Percentiles rank a stretch among this genome's conserved stretches.
These are phyloP conservation scores for Sorghum bicolor DNA, from an alignment of 176 grass and related monocot genomes.

Conservation along the genomic window DNA sequence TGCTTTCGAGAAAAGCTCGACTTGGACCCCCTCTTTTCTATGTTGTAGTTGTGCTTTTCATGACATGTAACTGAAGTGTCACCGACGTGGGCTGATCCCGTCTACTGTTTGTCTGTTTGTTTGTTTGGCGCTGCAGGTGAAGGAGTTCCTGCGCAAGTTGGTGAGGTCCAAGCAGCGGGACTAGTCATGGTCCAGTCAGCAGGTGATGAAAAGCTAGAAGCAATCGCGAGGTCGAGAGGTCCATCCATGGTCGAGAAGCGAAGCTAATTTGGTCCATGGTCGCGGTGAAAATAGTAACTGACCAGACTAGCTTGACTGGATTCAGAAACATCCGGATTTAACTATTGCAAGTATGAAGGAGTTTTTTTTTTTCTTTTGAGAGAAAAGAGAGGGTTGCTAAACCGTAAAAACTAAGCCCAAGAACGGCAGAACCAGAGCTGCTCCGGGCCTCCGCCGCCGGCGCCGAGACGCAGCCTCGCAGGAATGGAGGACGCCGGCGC, in stretches of 20 bases:
- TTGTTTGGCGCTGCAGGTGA: background rate
- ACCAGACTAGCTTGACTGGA: background rate
- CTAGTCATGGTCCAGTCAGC: background rate
- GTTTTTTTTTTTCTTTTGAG: no score
- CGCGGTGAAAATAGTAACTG: background rate
- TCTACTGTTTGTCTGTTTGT: background rate
- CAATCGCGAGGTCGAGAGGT: background rate
- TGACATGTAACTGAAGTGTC: background rate
- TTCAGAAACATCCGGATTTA: background rate
- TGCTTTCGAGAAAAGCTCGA: background rate
- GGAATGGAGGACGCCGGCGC: background rate
- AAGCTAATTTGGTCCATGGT: background rate
- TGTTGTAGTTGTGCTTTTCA: background rate
- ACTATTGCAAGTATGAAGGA: no score
- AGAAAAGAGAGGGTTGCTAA: no score
- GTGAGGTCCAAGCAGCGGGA: conserved; percentile 1
- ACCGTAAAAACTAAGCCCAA: no score
- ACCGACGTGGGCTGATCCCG: background rate
- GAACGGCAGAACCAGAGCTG: background rate
- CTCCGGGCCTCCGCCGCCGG: background rate
- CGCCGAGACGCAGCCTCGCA: background rate
- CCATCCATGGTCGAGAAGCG: background rate
- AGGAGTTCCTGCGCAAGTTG: conserved; percentile 37
- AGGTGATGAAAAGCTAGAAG: background rate
- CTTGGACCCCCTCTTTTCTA: background rate